Conservation (phyloP, 495 filamentous ascomycete genomes). For the Xylaria curta region DNA sequence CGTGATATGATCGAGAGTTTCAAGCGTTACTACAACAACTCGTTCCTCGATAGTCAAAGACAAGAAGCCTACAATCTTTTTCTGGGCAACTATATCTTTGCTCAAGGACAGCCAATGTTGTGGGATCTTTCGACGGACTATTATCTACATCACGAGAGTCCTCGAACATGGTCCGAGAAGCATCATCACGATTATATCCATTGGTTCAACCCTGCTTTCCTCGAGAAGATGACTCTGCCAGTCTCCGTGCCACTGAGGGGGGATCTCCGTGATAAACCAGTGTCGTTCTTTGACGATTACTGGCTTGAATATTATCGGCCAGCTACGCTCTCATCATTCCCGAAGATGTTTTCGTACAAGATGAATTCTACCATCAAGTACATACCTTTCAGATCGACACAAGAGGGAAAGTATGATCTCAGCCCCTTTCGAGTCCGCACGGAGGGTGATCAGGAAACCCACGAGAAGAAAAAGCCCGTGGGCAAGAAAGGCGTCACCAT, state of each 20-base stretch:
- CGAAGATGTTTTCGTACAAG: conserved; percentile 87
- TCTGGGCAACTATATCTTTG: conserved; percentile 92
- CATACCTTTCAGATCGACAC: conserved; percentile 73
- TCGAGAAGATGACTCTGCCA: conserved; percentile 66
- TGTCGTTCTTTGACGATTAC: conserved; percentile 86
- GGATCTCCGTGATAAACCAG: conserved; percentile 56
- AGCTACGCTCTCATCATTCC: conserved; percentile 79
- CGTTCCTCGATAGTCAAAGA: conserved; percentile 92
- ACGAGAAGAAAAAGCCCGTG: conserved; percentile 54
- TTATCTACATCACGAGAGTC: conserved; percentile 91
- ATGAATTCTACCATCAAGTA: conserved; percentile 87
- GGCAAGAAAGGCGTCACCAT: conserved; percentile 68
- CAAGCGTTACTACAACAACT: conserved; percentile 99
- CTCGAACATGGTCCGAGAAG: conserved; percentile 71
- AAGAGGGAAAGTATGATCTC: conserved; percentile 75
- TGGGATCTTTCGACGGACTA: conserved; percentile 97
- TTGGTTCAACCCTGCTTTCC: conserved; percentile 84
- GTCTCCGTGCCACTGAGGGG: conserved; percentile 51
- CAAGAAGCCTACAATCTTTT: conserved; percentile 99
- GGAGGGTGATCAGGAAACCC: conserved; percentile 52
- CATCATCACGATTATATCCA: conserved; percentile 71
- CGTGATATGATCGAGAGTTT: conserved; percentile 99
- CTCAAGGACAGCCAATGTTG: conserved; percentile 91
- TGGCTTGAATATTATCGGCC: conserved; percentile 99
- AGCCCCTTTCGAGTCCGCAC: conserved; percentile 83